These are phyloP conservation scores for Colletotrichum caudatum DNA, from an alignment of 2,329 filamentous ascomycete genomes.

Conservation along the genomic window DNA sequence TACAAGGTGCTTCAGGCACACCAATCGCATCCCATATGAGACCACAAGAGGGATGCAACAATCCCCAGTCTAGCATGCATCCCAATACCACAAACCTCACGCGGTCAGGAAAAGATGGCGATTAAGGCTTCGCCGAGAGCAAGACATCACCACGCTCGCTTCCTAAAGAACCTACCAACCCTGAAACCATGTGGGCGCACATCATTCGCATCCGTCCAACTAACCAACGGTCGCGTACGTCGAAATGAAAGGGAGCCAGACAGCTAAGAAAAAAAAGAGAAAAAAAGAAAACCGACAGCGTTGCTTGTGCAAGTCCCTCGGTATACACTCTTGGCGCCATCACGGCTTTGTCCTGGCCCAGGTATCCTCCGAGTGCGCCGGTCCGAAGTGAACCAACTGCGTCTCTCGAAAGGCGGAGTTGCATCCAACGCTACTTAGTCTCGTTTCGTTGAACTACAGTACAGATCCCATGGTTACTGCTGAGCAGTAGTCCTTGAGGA, in stretches of 20 bases:
- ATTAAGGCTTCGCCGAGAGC: neutral
- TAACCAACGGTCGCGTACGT: neutral
- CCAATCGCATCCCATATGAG: conserved; percentile 21
- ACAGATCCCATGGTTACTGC: conserved; percentile 1
- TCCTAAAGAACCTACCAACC: neutral
- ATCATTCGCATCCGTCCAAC: neutral
- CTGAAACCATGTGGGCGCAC: neutral
- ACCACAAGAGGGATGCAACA: neutral
- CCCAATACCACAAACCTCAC: neutral
- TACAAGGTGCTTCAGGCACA: conserved; percentile 30
- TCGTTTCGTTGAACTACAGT: neutral
- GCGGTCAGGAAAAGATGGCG: neutral
- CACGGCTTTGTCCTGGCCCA: conserved; percentile 14
- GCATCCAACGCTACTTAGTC: neutral
- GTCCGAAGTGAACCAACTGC: conserved; percentile 8
- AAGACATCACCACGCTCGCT: too few species aligned
- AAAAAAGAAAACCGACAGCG: neutral
- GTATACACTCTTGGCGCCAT: conserved; percentile 8
- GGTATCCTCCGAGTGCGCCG: neutral
- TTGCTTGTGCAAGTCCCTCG: conserved; percentile 27
- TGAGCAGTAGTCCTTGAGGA: neutral
- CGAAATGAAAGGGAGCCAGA: neutral
- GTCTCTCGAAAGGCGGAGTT: neutral
- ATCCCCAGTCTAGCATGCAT: neutral
- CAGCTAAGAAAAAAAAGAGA: neutral